phyloP scores from a whole-genome alignment of 2,329 filamentous ascomycete species.

The Alternaria panax region DNA sequence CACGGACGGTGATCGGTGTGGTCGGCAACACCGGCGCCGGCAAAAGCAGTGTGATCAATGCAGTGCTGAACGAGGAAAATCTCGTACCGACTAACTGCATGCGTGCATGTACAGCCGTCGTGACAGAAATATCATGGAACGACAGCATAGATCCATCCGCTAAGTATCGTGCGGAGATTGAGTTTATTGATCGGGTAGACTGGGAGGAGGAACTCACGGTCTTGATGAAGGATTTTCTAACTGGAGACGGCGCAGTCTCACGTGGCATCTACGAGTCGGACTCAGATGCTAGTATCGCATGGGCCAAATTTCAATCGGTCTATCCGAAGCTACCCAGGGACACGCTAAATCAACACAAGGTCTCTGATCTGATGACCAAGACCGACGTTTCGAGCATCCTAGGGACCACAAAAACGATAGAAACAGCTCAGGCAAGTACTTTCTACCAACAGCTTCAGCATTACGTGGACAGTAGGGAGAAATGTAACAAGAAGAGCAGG shows the following conservation, averaged over 20 bases:
- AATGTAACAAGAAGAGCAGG: constrained; percentile 45
- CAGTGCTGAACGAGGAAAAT: constrained; percentile 67
- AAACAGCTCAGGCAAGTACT: constrained; percentile 41
- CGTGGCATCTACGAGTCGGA: too few relatives aligned
- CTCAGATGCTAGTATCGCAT: constrained; percentile 58
- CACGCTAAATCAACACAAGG: constrained; percentile 43
- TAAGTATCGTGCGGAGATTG: constrained; percentile 63
- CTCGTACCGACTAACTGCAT: constrained; percentile 65
- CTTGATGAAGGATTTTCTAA: constrained; percentile 59
- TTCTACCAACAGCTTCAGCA: constrained; percentile 59
- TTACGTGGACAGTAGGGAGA: constrained; percentile 66
- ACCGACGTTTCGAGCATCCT: constrained; percentile 54
- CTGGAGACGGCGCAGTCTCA: constrained; percentile 43
- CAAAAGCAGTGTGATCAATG: constrained; percentile 70
- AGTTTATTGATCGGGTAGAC: constrained; percentile 62
- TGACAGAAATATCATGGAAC: constrained; percentile 68
- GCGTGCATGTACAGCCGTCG: constrained; percentile 67
- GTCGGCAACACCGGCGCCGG: constrained; percentile 69
- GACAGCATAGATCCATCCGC: constrained; percentile 46
- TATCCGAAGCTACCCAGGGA: constrained; percentile 56
- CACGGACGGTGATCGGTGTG: constrained; percentile 63
- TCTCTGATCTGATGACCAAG: constrained; percentile 55
- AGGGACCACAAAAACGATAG: constrained; percentile 55
- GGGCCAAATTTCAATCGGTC: constrained; percentile 60
- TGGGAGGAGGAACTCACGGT: constrained; percentile 62